phyloP scores from a whole-genome alignment of 805 yeast genomes.

The Nakazawaea molendinolei region DNA sequence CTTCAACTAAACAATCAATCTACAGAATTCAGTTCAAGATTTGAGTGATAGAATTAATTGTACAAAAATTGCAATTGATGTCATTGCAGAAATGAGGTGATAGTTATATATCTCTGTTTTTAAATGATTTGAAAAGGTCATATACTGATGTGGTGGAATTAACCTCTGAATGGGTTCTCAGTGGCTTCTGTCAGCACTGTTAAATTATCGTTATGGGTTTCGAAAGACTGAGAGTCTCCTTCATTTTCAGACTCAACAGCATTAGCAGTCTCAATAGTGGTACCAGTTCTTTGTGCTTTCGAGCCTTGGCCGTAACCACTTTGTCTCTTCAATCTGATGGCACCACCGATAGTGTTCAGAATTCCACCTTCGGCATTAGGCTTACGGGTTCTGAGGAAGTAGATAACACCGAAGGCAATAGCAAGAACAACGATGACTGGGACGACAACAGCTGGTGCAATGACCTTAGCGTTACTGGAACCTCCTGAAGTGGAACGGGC shows the following conservation, averaged over 20 bases:
- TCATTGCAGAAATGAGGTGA: too few relatives aligned
- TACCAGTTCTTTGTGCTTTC: slow-evolving; percentile 8
- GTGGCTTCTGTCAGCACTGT: slow-evolving; percentile 1
- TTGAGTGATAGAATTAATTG: too few relatives aligned
- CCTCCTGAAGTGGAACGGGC: slow-evolving; percentile 1
- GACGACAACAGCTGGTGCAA: slow-evolving; percentile 37
- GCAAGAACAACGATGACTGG: slow-evolving; percentile 29
- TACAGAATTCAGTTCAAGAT: too few relatives aligned
- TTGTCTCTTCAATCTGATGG: slow-evolving; percentile 8
- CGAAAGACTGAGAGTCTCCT: background rate
- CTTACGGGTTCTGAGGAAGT: slow-evolving; percentile 21
- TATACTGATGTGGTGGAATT: background rate
- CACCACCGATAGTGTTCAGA: slow-evolving; percentile 1
- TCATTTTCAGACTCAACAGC: slow-evolving; percentile 5
- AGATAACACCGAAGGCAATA: slow-evolving; percentile 24
- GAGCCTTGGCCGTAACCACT: slow-evolving; percentile 9
- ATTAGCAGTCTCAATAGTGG: slow-evolving; percentile 2
- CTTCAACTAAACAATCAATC: too few relatives aligned
- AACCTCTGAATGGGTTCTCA: slow-evolving; percentile 8
- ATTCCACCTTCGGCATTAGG: background rate
- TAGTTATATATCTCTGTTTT: too few relatives aligned
- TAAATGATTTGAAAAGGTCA: too few relatives aligned
- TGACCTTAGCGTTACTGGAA: slow-evolving; percentile 19
- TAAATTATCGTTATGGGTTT: background rate
- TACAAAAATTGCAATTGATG: too few relatives aligned